Conservation (phyloP, 352 stramenopile species). For the Pythium aquatile region DNA sequence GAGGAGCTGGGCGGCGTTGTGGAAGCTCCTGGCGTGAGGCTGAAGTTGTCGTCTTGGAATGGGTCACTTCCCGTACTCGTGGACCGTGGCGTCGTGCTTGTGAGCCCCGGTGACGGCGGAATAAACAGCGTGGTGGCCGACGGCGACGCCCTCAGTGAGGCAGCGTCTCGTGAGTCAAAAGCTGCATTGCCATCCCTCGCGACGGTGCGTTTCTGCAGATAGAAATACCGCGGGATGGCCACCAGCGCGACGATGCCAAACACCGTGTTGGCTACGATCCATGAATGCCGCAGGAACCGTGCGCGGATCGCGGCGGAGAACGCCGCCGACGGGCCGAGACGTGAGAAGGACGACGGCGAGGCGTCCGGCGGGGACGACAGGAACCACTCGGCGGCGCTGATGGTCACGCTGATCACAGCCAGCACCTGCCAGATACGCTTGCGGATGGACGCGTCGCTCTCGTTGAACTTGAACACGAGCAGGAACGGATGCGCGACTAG, state of each 20-base stretch:
- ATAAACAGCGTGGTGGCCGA: constrained; percentile 13
- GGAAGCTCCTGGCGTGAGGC: background rate
- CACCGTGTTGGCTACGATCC: constrained; percentile 78
- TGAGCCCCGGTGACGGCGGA: constrained; percentile 14
- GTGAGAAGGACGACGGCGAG: constrained; percentile 19
- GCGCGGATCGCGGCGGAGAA: constrained; percentile 15
- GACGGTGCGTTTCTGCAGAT: constrained; percentile 42
- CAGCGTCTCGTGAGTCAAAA: constrained; percentile 40
- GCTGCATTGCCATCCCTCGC: constrained; percentile 30
- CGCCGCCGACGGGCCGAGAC: constrained; percentile 1
- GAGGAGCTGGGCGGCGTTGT: constrained; percentile 14
- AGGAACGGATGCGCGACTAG: constrained; percentile 74
- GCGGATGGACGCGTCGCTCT: constrained; percentile 32
- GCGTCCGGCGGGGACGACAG: constrained; percentile 48
- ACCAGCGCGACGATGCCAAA: constrained; percentile 69
- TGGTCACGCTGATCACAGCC: constrained; percentile 39
- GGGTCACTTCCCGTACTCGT: background rate
- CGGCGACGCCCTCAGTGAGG: constrained; percentile 6
- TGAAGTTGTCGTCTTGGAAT: background rate
- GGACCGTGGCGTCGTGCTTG: background rate
- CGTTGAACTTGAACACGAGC: constrained; percentile 67
- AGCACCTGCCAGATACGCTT: constrained; percentile 52
- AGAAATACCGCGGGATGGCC: constrained; percentile 72
- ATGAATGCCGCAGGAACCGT: constrained; percentile 38
- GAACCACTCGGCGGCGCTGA: constrained; percentile 72